Evolutionary conservation across 345 rosid genomes (phyloP).

Genomic region (Lepidium didymum): DNA sequence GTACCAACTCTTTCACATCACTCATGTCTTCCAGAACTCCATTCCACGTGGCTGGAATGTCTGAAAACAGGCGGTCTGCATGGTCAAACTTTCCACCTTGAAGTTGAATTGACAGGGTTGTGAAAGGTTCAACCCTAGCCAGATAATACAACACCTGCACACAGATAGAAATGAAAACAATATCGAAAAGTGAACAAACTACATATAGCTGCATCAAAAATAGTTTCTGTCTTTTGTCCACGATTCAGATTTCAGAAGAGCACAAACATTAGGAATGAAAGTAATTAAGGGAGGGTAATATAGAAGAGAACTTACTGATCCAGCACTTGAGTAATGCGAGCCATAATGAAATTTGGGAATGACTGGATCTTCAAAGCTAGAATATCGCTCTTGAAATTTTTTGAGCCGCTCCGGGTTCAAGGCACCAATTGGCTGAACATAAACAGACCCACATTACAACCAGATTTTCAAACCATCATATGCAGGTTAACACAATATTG

Average conservation of each 20-base stretch:
- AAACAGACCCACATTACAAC: conserved; percentile 17
- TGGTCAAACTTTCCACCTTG: conserved; percentile 99
- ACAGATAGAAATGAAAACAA: conserved; percentile 17
- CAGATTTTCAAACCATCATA: conserved; percentile 15
- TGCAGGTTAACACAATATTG: background rate
- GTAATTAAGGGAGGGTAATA: conserved; percentile 1
- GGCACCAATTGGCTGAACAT: conserved; percentile 94
- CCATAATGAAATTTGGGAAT: conserved; percentile 99
- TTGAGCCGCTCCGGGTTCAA: conserved; percentile 71
- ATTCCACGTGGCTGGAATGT: conserved; percentile 89
- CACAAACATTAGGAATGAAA: background rate
- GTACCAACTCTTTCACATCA: conserved; percentile 97
- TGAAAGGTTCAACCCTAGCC: conserved; percentile 91
- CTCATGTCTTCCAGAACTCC: conserved; percentile 97
- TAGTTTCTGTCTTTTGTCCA: background rate
- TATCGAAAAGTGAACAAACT: background rate
- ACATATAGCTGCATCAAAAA: conserved; percentile 6
- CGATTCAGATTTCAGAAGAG: conserved; percentile 9
- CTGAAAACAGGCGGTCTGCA: conserved; percentile 96
- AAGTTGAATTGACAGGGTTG: conserved; percentile 88
- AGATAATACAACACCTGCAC: conserved; percentile 89
- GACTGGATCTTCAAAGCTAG: conserved; percentile 93
- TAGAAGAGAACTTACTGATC: conserved; percentile 59
- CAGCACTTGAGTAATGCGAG: conserved; percentile 97
- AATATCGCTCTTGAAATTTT: conserved; percentile 92